Evolutionary conservation across 305 asterid species (phyloP), one percentile per base, ranked within the genome.

Genomic region (Solanum hybrid): DNA sequence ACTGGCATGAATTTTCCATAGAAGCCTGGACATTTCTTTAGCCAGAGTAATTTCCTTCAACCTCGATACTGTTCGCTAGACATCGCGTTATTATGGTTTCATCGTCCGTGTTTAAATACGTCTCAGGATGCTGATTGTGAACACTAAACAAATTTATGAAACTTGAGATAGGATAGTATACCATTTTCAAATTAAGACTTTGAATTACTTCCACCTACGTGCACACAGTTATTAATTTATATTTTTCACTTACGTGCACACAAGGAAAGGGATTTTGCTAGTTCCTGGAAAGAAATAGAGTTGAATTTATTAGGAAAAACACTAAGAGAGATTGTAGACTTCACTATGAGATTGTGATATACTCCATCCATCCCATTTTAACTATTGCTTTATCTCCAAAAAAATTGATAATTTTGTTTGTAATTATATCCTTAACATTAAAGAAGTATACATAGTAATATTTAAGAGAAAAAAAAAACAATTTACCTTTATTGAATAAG

Each of bases 1-100:
- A 20, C 88, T 85, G 45, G 88, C 45, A 57, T 85, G 39, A 36
- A 84, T 51, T 84, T 84, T 51, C 88, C 41, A 3, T 51, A 57
- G 76, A 31, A 2, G 45, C 27, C 45, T 51, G 88, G 32, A 57
- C 45, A 57, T 57, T 57, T 11, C 73, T 10, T 31, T 84, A 84
- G 76, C 12, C 9, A 11, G 57, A 84, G 75, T 31, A 10, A 51
- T 84, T 51, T 31, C 31, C 76, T 20, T 84, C 22, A 51, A 5
- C 41, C 75, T 10, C 34, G 22, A 57, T 20, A 20, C 29, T 10
- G 13, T 57, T 51, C 32, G 22, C 45, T 31, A 20, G 76, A 20
- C 31, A 10, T 51, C 75, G 22, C 3, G 31, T 31, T 51, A 20
- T 45, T 57, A 85, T 51, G 77, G 32, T 57, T 29, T 38, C 45